Conservation (phyloP, 768 basidiomycete genomes). For the Xerocomellus intermedius region DNA sequence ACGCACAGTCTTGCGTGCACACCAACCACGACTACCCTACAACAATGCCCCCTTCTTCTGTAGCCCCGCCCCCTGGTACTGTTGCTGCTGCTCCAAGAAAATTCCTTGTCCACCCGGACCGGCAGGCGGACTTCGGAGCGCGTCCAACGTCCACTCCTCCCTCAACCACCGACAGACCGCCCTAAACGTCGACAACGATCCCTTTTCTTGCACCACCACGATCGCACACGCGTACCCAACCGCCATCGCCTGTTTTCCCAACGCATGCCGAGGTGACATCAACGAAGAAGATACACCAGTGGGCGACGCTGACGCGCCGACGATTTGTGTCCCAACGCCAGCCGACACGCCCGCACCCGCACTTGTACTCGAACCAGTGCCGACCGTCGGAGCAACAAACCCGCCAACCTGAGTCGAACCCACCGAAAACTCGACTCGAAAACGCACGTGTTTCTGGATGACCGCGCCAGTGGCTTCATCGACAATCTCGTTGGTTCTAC, state of each 20-base stretch:
- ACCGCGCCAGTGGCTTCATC: conserved; percentile 40
- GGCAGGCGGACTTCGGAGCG: conserved; percentile 26
- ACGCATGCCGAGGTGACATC: conserved; percentile 29
- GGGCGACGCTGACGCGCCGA: conserved; percentile 23
- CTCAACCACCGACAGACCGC: conserved; percentile 69
- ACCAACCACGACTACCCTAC: background rate
- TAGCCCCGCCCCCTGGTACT: background rate
- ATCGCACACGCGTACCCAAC: conserved; percentile 58
- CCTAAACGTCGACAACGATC: conserved; percentile 84
- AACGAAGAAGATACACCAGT: conserved; percentile 18
- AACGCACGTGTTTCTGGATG: conserved; percentile 72
- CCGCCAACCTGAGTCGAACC: conserved; percentile 22
- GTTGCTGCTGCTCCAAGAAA: conserved; percentile 40
- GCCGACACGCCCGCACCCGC: conserved; percentile 15
- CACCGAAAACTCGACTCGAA: conserved; percentile 75
- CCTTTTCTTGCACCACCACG: conserved; percentile 85
- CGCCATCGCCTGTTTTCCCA: conserved; percentile 25
- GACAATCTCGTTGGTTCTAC: conserved; percentile 49
- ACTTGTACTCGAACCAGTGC: conserved; percentile 11
- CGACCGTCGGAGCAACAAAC: conserved; percentile 20
- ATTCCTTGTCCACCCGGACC: conserved; percentile 34
- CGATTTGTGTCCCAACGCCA: background rate
- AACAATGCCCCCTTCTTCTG: conserved; percentile 33
- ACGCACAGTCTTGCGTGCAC: background rate
- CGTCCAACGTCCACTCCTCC: conserved; percentile 59